phyloP scores from a whole-genome alignment of 305 asterid species.

The Lippia alba region DNA sequence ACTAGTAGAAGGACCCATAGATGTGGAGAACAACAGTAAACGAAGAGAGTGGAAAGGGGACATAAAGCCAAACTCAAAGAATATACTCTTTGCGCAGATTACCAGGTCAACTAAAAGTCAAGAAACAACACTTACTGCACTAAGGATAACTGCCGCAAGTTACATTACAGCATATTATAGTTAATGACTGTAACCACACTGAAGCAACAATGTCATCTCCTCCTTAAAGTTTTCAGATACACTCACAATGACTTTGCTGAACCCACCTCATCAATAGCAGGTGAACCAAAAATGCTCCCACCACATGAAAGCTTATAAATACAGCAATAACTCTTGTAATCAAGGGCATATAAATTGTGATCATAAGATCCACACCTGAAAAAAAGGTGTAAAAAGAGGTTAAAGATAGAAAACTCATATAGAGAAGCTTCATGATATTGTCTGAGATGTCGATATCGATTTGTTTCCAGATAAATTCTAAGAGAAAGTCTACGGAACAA shows the following conservation, averaged over 20 bases:
- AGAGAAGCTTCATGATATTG: constrained; percentile 27
- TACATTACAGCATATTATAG: constrained; percentile 1
- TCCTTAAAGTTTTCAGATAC: constrained; percentile 1
- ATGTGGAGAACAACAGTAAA: not conserved
- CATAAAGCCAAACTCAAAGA: not conserved
- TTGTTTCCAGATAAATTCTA: constrained; percentile 18
- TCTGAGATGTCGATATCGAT: constrained; percentile 5
- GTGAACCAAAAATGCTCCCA: constrained; percentile 93
- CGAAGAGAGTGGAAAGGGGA: not conserved
- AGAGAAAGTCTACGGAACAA: constrained; percentile 1
- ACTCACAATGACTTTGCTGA: constrained; percentile 18
- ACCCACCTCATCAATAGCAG: constrained; percentile 84
- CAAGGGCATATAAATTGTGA: constrained; percentile 86
- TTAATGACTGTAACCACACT: not conserved
- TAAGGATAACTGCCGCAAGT: constrained; percentile 13
- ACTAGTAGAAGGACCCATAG: not conserved
- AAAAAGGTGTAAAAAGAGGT: constrained; percentile 19
- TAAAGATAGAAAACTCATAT: constrained; percentile 21
- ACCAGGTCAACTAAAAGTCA: constrained; percentile 8
- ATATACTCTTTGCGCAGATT: not conserved
- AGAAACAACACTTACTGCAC: constrained; percentile 3
- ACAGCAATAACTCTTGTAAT: constrained; percentile 74
- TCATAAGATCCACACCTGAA: constrained; percentile 97
- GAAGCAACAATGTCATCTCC: constrained; percentile 13
- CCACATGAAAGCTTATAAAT: constrained; percentile 69